Base-by-base conservation (phyloP, 2,329 filamentous ascomycete genomes). In the Diplodia seriata region DNA sequence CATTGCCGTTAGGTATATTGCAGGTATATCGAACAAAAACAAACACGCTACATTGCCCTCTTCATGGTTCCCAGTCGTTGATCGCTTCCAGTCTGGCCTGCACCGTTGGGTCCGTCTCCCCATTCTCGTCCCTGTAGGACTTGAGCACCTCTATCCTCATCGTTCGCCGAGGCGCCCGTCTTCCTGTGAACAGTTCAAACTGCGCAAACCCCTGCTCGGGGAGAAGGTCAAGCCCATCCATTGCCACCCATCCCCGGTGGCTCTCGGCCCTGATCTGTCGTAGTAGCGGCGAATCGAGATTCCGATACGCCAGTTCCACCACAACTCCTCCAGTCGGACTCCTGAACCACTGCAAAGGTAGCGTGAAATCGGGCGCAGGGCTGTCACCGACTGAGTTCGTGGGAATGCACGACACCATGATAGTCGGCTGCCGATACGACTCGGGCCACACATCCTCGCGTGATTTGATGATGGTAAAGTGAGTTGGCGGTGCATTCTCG, bases 181-280 rank as follows among this genome's bases (percentile, higher is more conserved):
- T 83, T 0, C 91, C 91, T 0, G 91, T 93, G 75, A 94, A 92
- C 2, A 94, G 79, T 77, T 94, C 91, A 74, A 94, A 94, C 73
- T 94, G 91, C 1, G 91, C 91, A 77, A 91, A 91, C 0, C 90
- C 91, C 75, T 94, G 91, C 75, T 94, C 91, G 0, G 90, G 90
- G 15, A 94, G 78, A 56, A 93, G 84, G 72, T 94, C 91, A 14
- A 94, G 80, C 0, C 91, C 91, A 73, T 93, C 90, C 77, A 93
- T 87, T 20, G 91, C 84, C 0, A 93, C 89, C 91, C 91, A 94
- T 50, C 91, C 85, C 70, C 85, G 81, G 67, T 87, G 81, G 23
- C 87, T 82, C 76, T 87, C 79, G 64, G 82, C 80, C 20, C 88
- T 85, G 66, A 91, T 87, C 73, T 94, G 91, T 38, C 85, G 83